Percentiles rank a stretch among this genome's conserved stretches.
Conservation (phyloP, 2,329 filamentous ascomycete genomes). For the Neofusicoccum kwambonambiense region DNA sequence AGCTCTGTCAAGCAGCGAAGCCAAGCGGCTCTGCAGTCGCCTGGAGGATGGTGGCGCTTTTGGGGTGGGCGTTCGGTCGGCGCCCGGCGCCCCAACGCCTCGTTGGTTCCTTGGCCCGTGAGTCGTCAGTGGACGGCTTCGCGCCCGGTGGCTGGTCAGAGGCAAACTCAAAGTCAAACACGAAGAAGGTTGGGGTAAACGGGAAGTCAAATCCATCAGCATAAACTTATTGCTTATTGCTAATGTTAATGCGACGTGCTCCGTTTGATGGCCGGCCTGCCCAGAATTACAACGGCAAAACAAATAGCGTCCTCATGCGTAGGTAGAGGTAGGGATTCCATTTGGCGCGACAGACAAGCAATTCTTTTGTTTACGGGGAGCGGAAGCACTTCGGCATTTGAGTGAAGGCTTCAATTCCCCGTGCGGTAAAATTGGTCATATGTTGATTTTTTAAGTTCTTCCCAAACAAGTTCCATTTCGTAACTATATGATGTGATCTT, state of each 20-base stretch:
- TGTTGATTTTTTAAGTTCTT: too few species aligned
- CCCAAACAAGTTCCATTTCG: background rate
- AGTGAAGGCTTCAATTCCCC: too few species aligned
- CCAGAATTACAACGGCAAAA: too few species aligned
- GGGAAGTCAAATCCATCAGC: background rate
- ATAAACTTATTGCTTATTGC: background rate
- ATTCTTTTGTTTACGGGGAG: too few species aligned
- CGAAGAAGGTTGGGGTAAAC: background rate
- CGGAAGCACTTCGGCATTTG: too few species aligned
- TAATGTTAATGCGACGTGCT: background rate
- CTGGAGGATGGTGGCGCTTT: too few species aligned
- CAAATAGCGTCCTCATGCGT: too few species aligned
- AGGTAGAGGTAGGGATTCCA: too few species aligned
- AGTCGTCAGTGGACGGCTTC: background rate
- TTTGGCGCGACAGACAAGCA: too few species aligned
- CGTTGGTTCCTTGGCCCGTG: background rate
- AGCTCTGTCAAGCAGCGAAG: background rate
- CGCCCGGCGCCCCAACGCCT: background rate
- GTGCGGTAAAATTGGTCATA: too few species aligned
- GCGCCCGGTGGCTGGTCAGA: background rate
- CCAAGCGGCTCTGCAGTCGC: background rate
- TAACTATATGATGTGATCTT: background rate
- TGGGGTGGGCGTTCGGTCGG: too few species aligned
- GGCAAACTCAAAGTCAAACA: background rate
- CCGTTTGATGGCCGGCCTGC: background rate